Evolutionary conservation across 2,329 filamentous ascomycete genomes (phyloP).

Genomic region (Diaporthe sp.): DNA sequence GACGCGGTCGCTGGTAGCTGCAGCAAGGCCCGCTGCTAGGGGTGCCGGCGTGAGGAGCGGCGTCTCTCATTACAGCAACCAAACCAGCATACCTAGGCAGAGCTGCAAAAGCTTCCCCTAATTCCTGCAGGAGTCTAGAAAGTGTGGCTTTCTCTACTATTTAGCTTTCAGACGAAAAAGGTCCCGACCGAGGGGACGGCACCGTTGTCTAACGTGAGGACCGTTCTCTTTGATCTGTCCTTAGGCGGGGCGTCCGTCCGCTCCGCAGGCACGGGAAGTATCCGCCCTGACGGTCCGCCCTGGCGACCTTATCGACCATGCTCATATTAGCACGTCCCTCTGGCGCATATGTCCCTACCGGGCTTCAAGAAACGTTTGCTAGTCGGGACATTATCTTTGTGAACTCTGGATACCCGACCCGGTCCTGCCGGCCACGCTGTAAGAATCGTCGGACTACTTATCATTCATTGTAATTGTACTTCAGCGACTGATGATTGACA

Average conservation of each 20-base stretch:
- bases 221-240: conserved; percentile 49
- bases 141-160: not conserved
- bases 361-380: conserved; percentile 52
- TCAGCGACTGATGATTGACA: conserved; percentile 52
- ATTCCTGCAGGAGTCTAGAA: conserved; percentile 2
- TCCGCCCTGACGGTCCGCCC: conserved; percentile 49
- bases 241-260: conserved; percentile 49
- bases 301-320: conserved; percentile 60
- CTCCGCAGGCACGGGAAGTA: conserved; percentile 45
- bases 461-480: conserved; percentile 49
- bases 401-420: conserved; percentile 46
- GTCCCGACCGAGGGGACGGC: conserved; percentile 30
- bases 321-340: conserved; percentile 59
- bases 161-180: conserved; percentile 20
- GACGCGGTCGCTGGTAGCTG: conserved; percentile 47
- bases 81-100: not conserved
- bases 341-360: conserved; percentile 50
- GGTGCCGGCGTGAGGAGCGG: conserved; percentile 9
- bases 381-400: conserved; percentile 53
- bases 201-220: conserved; percentile 45
- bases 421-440: conserved; percentile 45
- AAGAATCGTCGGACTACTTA: conserved; percentile 42
- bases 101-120: not conserved
- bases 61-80: not conserved
- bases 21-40: conserved; percentile 32